Evolutionary conservation across 202 grass and related monocot genomes (phyloP), one percentile per base, ranked within the genome.

Genomic region (Setaria viridis): DNA sequence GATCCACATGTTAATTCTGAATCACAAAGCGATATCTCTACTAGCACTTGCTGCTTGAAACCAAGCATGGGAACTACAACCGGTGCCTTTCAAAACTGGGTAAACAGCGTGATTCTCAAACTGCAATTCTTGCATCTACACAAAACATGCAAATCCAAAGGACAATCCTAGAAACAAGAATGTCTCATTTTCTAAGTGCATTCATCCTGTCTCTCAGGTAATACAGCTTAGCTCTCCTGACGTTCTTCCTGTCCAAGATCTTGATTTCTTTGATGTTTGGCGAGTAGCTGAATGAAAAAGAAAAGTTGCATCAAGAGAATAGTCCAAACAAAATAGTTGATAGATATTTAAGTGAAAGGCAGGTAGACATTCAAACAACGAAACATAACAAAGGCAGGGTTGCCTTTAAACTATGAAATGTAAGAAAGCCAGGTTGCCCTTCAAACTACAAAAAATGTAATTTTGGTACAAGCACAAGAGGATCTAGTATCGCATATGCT

Each of bases 201-300:
- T 98, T 98, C 95, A 95, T 92, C 86, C 93, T 91, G 71, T 98
- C 90, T 71, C 93, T 89, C 67, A 98, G 91, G 79, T 95, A 98
- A 72, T 98, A 95, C 82, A 98, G 88, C 81, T 95, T 98, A 39
- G 95, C 95, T 59, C 95, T 95, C 78, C 87, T 88, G 56, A 92
- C 91, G 78, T 89, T 95, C 88, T 94, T 98, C 89, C 88, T 89
- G 88, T 95, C 93, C 51, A 98, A 63, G 75, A 98, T 86, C 89
- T 95, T 94, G 64, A 98, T 89, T 84, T 95, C 95, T 87, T 92
- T 98, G 55, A 92, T 95, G 89, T 95, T 98, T 56, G 95, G 91
- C 0, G 91, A 98, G 81, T 94, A 98, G 83, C 91, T 98, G 89
- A 32, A 60, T 3, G 5, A 30, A 74, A 67, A 59, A 51, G 4